These are phyloP conservation scores for Chalciporus piperatus DNA, from an alignment of 768 basidiomycete genomes.

Conservation along the genomic window DNA sequence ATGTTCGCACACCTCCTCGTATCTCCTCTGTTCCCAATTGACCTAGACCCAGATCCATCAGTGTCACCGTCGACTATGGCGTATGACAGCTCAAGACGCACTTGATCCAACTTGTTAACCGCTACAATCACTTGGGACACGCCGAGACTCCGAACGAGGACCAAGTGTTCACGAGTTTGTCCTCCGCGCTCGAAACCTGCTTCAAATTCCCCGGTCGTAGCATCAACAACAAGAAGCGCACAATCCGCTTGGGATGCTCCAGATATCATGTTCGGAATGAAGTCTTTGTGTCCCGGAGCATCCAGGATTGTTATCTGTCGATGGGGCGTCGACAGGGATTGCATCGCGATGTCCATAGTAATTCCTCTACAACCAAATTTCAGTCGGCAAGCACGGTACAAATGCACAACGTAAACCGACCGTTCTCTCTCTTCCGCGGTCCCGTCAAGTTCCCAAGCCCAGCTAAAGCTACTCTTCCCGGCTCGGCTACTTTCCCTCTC, in stretches of 20 bases:
- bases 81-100: conserved; percentile 32
- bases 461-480: conserved; percentile 94
- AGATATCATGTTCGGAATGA: conserved; percentile 99
- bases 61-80: background rate
- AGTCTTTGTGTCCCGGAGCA: conserved; percentile 96
- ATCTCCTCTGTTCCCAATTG: conserved; percentile 80
- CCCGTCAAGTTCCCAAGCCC: conserved; percentile 98
- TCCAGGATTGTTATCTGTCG: conserved; percentile 91
- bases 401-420: conserved; percentile 39
- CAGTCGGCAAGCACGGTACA: conserved; percentile 4
- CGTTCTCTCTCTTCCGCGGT: conserved; percentile 90
- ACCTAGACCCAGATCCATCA: conserved; percentile 51
- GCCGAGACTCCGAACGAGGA: conserved; percentile 89
- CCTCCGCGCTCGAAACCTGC: conserved; percentile 92
- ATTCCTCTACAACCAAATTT: conserved; percentile 64
- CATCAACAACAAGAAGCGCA: conserved; percentile 90
- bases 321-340: conserved; percentile 69
- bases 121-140: conserved; percentile 90
- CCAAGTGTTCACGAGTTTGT: conserved; percentile 91
- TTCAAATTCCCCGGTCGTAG: conserved; percentile 90
- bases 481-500: conserved; percentile 86
- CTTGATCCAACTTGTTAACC: conserved; percentile 93
- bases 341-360: conserved; percentile 94
- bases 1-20: conserved; percentile 74
- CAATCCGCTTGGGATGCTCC: conserved; percentile 97